Evolutionary conservation across 495 filamentous ascomycete species (phyloP).

Genomic region (Penicillium ucsense): DNA sequence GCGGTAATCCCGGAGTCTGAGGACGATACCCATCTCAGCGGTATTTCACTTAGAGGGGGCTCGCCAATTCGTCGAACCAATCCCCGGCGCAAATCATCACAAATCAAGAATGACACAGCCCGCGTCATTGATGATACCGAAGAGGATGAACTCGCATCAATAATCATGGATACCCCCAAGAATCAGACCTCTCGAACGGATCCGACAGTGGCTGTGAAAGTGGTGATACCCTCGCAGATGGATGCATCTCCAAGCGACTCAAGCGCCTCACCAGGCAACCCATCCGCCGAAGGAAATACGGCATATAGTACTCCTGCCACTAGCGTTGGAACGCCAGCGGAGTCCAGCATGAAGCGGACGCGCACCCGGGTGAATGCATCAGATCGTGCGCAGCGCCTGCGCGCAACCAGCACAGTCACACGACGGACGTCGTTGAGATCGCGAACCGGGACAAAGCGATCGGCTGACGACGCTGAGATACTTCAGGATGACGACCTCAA

Average conservation of each 20-base stretch:
- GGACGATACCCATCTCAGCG: constrained; percentile 10
- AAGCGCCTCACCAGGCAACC: constrained; percentile 17
- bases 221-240: constrained; percentile 30
- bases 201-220: constrained; percentile 13
- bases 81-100: constrained; percentile 16
- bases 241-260: constrained; percentile 16
- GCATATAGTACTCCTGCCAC: constrained; percentile 71
- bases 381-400: constrained; percentile 30
- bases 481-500: constrained; percentile 22
- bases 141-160: constrained; percentile 7
- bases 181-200: background rate
- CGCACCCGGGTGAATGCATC: constrained; percentile 30
- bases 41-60: constrained; percentile 10
- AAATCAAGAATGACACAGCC: constrained; percentile 5
- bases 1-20: constrained; percentile 16
- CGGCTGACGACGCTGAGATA: constrained; percentile 1
- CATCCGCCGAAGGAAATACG: constrained; percentile 38
- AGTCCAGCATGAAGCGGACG: constrained; percentile 20
- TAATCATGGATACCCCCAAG: constrained; percentile 2
- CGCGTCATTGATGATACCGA: constrained; percentile 18
- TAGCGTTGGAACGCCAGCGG: constrained; percentile 53
- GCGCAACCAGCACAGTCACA: constrained; percentile 25
- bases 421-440: constrained; percentile 13
- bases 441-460: constrained; percentile 24
- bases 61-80: constrained; percentile 13